These are phyloP conservation scores for Annona cherimola DNA, from an alignment of 164 flowering plant genomes.

Conservation along the genomic window DNA sequence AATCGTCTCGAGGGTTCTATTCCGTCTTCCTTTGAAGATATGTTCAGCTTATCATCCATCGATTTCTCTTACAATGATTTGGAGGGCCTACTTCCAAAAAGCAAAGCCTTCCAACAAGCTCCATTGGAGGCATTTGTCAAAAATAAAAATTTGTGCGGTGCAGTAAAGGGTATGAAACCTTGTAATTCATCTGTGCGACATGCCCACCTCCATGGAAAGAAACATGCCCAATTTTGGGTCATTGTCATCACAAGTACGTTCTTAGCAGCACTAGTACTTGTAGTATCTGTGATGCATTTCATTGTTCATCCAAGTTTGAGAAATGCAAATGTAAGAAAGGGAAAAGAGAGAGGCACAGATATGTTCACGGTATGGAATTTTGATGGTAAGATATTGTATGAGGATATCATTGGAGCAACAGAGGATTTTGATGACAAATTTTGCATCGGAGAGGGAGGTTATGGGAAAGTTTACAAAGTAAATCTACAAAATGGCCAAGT, in stretches of 20 bases:
- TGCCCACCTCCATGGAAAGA: neutral
- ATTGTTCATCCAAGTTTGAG: neutral
- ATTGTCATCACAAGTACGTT: neutral
- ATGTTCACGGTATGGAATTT: constrained; percentile 40
- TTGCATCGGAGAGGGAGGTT: constrained; percentile 62
- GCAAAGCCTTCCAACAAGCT: constrained; percentile 1
- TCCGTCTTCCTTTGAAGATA: constrained; percentile 14
- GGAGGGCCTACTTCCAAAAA: constrained; percentile 7
- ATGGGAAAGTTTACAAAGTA: constrained; percentile 23
- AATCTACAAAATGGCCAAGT: constrained; percentile 32
- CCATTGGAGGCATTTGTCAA: neutral
- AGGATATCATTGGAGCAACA: constrained; percentile 44
- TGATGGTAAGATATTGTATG: constrained; percentile 44
- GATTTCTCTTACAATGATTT: constrained; percentile 16
- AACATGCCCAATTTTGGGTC: neutral
- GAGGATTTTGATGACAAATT: constrained; percentile 40
- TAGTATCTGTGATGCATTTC: neutral
- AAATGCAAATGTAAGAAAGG: neutral
- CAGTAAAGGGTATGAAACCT: constrained; percentile 4
- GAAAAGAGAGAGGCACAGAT: neutral
- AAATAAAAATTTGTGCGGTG: constrained; percentile 6
- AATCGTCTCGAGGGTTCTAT: constrained; percentile 17
- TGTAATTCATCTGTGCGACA: neutral
- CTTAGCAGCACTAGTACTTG: neutral
- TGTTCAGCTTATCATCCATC: neutral